These are phyloP conservation scores for Xerocomus potaroensis DNA, from an alignment of 768 basidiomycete genomes.

Conservation along the genomic window DNA sequence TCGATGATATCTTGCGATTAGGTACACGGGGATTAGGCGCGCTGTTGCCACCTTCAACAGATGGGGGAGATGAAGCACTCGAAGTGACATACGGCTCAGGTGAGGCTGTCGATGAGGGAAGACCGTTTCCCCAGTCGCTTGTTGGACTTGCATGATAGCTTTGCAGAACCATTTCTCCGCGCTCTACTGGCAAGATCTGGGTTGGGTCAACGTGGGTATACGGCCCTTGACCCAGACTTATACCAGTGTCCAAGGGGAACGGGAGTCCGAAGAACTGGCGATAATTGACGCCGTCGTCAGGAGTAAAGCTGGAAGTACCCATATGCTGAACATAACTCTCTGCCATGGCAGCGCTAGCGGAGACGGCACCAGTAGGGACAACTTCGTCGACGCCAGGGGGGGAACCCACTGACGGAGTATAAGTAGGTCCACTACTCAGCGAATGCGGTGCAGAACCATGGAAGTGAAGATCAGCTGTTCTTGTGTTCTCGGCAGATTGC, in stretches of 20 bases:
- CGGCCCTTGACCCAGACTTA: constrained; percentile 40
- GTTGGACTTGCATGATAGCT: constrained; percentile 73
- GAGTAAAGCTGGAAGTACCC: constrained; percentile 44
- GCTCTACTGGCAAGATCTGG: constrained; percentile 63
- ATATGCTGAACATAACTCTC: constrained; percentile 66
- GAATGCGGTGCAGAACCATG: constrained; percentile 31
- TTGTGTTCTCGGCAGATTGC: constrained; percentile 25
- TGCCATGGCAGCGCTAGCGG: constrained; percentile 64
- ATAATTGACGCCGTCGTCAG: constrained; percentile 64
- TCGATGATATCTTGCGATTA: constrained; percentile 59
- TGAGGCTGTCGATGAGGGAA: constrained; percentile 68
- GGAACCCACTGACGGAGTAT: constrained; percentile 35
- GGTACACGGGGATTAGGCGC: constrained; percentile 27
- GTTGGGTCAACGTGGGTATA: constrained; percentile 89
- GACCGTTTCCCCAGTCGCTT: constrained; percentile 76
- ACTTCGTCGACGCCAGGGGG: constrained; percentile 39
- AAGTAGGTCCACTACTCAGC: constrained; percentile 27
- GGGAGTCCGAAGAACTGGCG: constrained; percentile 60
- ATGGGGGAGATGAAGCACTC: constrained; percentile 71
- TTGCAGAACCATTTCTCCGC: constrained; percentile 38
- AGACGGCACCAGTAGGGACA: constrained; percentile 44
- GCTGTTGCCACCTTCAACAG: constrained; percentile 46
- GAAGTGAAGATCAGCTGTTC: constrained; percentile 29
- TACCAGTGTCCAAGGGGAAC: constrained; percentile 48
- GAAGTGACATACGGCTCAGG: constrained; percentile 70